Base-by-base conservation (phyloP, 1,139 yeast species). In the Saccharomycopsis crataegensis region DNA sequence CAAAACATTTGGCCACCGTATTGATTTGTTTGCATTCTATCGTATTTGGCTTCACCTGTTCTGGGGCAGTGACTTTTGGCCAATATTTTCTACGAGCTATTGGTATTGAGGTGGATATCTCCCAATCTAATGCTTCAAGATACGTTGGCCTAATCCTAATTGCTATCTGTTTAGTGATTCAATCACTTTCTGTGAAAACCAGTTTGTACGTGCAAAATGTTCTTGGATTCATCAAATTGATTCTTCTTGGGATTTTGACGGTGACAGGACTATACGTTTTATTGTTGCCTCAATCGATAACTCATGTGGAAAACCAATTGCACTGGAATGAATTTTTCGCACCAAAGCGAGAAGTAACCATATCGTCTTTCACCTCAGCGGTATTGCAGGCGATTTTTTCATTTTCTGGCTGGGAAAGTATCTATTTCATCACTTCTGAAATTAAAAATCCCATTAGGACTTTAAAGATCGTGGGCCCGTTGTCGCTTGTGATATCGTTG, bases 41-140 rank as follows among this genome's bases (percentile, higher is more conserved):
- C 1, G 59, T 78, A 41, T 82, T 83, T 63, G 91, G 91, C 0
- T 79, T 83, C 61, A 75, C 82, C 9, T 71, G 84, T 46, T 78
- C 87, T 47, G 82, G 83, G 62, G 76, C 86, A 0, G 74, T 85
- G 56, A 81, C 85, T 0, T 84, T 85, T 70, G 91, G 91, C 3
- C 84, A 84, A 64, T 85, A 85, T 63, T 67, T 76, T 33, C 66
- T 83, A 32, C 75, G 74, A 56, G 73, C 82, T 0, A 57, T 79
- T 16, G 83, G 81, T 0, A 62, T 73, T 34, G 65, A 68, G 6
- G 67, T 73, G 1, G 75, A 75, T 22, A 68, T 67, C 32, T 70
- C 70, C 8, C 55, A 59, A 2, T 56, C 67, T 2, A 60, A 54
- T 34, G 52, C 58, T 38, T 62, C 72, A 7, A 73, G 81, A 57